Evolutionary conservation across 345 rosid species (phyloP).

Genomic region (Ceriops zippeliana): DNA sequence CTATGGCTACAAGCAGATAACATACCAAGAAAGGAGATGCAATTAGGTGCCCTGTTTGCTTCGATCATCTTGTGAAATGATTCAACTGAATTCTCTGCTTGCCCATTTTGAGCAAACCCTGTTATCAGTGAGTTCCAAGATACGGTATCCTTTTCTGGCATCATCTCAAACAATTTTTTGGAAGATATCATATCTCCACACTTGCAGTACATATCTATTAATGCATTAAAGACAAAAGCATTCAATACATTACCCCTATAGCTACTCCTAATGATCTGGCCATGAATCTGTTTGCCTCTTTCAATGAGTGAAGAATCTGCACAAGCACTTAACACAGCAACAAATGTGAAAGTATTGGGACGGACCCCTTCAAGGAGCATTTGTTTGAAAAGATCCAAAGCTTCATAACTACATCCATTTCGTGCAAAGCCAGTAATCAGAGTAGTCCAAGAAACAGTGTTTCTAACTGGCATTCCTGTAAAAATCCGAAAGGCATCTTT

Average conservation of each 20-base stretch:
- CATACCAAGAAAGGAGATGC: constrained; percentile 53
- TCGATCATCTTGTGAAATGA: constrained; percentile 30
- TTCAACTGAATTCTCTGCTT: constrained; percentile 29
- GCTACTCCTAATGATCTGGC: constrained; percentile 33
- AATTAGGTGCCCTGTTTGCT: constrained; percentile 39
- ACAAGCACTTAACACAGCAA: constrained; percentile 46
- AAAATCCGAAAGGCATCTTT: constrained; percentile 38
- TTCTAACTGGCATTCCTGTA: constrained; percentile 34
- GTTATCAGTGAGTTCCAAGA: constrained; percentile 52
- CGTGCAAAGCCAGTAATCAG: constrained; percentile 37
- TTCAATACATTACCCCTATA: constrained; percentile 48
- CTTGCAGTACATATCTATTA: constrained; percentile 47
- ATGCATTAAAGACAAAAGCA: constrained; percentile 31
- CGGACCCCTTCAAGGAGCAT: constrained; percentile 37
- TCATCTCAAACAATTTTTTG: constrained; percentile 41
- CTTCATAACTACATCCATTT: constrained; percentile 32
- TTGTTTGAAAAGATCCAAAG: constrained; percentile 29
- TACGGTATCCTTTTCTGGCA: constrained; percentile 49
- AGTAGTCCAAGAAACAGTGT: constrained; percentile 41
- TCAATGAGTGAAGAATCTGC: constrained; percentile 40
- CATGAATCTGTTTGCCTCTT: constrained; percentile 47
- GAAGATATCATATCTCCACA: constrained; percentile 43
- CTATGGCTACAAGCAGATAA: constrained; percentile 41
- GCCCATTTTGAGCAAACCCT: constrained; percentile 46
- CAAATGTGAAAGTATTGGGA: constrained; percentile 40